Base-by-base conservation (phyloP, 1,139 yeast genomes). In the Meyerozyma guilliermondii region DNA sequence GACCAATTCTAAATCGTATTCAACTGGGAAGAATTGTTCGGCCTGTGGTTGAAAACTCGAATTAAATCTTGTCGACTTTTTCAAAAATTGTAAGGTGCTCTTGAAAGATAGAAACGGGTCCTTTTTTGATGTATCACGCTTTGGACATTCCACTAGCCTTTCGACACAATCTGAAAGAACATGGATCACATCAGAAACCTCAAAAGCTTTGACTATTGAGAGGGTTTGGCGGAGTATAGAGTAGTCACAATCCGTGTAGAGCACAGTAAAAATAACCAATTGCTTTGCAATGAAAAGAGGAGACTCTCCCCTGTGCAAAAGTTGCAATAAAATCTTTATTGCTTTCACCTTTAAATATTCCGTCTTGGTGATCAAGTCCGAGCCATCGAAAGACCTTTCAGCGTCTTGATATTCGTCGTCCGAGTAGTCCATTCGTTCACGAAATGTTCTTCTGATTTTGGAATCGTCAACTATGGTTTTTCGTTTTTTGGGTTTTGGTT, bases 241-340 rank as follows among this genome's bases (percentile, higher is more conserved):
- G 24, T 33, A 10, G 13, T 51, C 50, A 5, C 48, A 35, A 11
- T 54, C 49, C 3, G 58, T 41, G 43, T 55, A 55, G 7, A 55
- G 38, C 3, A 54, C 44, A 4, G 58, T 45, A 45, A 61, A 68
- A 7, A 65, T 40, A 1, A 68, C 34, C 10, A 69, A 51, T 23
- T 56, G 58, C 39, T 58, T 60, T n/a, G 57, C 52, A 13, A 69
- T 59, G 35, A 46, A 52, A 2, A 43, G 18, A 0, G 67, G 63
- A 1, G 66, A 49, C 42, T 67, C 73, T 0, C 68, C 71, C 4
- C 44, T 47, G 18, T 50, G 44, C 27, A 62, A 45, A 13, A 62
- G 56, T 35, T 17, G 36, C 24, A 33, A 33, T 6, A 33, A 13
- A 16, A 33, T 17, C 9, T 13, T 33, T 6, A 33, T 4, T 5